A percentile compares a stretch with the other conserved stretches of the same genome.
phyloP scores from a whole-genome alignment of 352 stramenopile genomes.

The Phytophthora kernoviae region DNA sequence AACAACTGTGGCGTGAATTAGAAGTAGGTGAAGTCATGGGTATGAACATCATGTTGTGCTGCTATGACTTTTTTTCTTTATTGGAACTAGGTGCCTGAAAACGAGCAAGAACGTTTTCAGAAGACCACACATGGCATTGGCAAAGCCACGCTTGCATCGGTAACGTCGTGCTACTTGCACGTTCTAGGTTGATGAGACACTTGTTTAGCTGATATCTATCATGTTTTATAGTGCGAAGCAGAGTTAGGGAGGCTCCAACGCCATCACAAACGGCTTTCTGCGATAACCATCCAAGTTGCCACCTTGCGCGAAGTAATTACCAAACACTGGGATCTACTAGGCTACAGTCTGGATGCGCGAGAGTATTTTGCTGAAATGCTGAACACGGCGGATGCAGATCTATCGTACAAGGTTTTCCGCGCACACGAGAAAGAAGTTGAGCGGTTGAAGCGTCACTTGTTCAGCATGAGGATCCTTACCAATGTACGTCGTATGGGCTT shows the following conservation, averaged over 20 bases:
- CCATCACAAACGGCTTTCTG: constrained; percentile 30
- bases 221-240: constrained; percentile 24
- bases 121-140: constrained; percentile 28
- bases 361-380: constrained; percentile 31
- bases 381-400: constrained; percentile 20
- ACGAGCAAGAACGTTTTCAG: constrained; percentile 32
- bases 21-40: constrained; percentile 13
- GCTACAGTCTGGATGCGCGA: constrained; percentile 28
- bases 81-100: constrained; percentile 31
- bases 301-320: constrained; percentile 28
- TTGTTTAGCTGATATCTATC: not conserved
- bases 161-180: constrained; percentile 10
- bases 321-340: constrained; percentile 30
- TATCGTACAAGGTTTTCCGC: constrained; percentile 34
- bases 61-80: not conserved
- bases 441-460: constrained; percentile 28
- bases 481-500: constrained; percentile 9
- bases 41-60: not conserved
- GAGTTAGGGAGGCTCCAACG: constrained; percentile 34
- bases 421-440: constrained; percentile 39
- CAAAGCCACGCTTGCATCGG: constrained; percentile 28
- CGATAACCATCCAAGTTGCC: constrained; percentile 21
- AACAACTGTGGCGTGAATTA: constrained; percentile 37
- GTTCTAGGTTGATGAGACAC: not conserved
- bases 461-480: constrained; percentile 23